Evolutionary conservation across 2,329 filamentous ascomycete species (phyloP).

Genomic region (Colletotrichum tropicicola): DNA sequence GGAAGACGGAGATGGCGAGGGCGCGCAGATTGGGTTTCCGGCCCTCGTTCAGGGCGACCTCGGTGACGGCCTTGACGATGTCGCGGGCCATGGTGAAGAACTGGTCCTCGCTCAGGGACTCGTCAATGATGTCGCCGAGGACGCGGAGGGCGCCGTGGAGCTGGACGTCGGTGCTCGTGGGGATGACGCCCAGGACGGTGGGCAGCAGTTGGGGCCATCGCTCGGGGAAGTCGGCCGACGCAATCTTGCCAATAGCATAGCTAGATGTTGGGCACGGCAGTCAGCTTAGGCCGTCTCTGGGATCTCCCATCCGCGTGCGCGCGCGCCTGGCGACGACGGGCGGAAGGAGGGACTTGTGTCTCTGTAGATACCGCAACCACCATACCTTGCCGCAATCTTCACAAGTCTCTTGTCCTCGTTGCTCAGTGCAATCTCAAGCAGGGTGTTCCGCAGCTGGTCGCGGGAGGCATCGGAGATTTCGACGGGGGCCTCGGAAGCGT

Average conservation of each 20-base stretch:
- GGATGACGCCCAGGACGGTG: conserved; percentile 79
- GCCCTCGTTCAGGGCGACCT: conserved; percentile 79
- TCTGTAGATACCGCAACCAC: conserved; percentile 10
- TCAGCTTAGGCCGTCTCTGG: conserved; percentile 7
- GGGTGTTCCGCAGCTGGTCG: conserved; percentile 73
- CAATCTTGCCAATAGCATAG: conserved; percentile 90
- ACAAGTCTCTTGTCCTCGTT: conserved; percentile 83
- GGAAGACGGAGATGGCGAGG: conserved; percentile 89
- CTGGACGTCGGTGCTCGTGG: conserved; percentile 78
- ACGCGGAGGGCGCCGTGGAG: conserved; percentile 91
- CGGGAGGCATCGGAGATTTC: conserved; percentile 79
- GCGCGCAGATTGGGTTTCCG: conserved; percentile 82
- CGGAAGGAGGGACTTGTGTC: not conserved
- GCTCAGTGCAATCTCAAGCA: conserved; percentile 82
- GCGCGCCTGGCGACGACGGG: no score
- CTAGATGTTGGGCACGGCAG: conserved; percentile 44
- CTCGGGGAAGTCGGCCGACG: conserved; percentile 90
- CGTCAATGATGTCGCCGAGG: conserved; percentile 88
- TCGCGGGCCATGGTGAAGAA: conserved; percentile 91
- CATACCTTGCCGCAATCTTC: conserved; percentile 84
- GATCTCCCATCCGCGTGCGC: no score
- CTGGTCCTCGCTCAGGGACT: conserved; percentile 91
- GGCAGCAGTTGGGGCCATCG: conserved; percentile 93
- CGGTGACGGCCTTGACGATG: conserved; percentile 84
- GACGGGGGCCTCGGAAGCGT: conserved; percentile 66